These are phyloP conservation scores for Coemansia sp. DNA, from an alignment of 192 early-diverging fungal species.

Conservation along the genomic window DNA sequence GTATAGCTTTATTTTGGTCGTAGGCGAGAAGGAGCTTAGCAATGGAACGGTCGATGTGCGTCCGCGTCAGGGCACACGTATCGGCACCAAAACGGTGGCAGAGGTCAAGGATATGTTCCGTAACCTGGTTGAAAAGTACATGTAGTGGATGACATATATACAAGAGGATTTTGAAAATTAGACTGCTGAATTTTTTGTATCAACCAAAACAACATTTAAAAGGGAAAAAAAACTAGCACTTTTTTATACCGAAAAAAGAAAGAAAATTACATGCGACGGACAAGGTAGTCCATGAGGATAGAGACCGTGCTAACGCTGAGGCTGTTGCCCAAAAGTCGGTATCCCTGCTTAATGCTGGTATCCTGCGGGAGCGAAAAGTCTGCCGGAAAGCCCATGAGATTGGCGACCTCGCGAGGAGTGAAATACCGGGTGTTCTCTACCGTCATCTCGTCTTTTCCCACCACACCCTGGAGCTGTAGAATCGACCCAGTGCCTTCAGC, in stretches of 20 bases:
- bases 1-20: slow-evolving; percentile 87
- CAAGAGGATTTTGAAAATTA: too few species aligned
- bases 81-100: slow-evolving; percentile 64
- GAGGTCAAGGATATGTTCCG: slow-evolving; percentile 63
- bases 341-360: slow-evolving; percentile 72
- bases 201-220: too few species aligned
- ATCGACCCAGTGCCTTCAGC: slow-evolving; percentile 51
- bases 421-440: slow-evolving; percentile 53
- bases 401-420: slow-evolving; percentile 66
- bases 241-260: slow-evolving; percentile 1
- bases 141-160: slow-evolving; percentile 17
- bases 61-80: slow-evolving; percentile 59
- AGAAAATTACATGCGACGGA: slow-evolving; percentile 45
- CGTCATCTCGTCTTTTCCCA: slow-evolving; percentile 34
- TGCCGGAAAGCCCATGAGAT: slow-evolving; percentile 77
- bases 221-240: too few species aligned
- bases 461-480: slow-evolving; percentile 21
- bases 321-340: slow-evolving; percentile 88
- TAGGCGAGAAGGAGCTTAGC: slow-evolving; percentile 77
- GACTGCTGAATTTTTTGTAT: too few species aligned
- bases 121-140: slow-evolving; percentile 45
- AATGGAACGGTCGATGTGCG: slow-evolving; percentile 74
- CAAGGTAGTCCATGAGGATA: slow-evolving; percentile 69
- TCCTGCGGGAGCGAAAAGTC: slow-evolving; percentile 70
- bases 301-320: slow-evolving; percentile 83